Conservation (phyloP, 2,329 filamentous ascomycete genomes). For the Bipolaris cookei region DNA sequence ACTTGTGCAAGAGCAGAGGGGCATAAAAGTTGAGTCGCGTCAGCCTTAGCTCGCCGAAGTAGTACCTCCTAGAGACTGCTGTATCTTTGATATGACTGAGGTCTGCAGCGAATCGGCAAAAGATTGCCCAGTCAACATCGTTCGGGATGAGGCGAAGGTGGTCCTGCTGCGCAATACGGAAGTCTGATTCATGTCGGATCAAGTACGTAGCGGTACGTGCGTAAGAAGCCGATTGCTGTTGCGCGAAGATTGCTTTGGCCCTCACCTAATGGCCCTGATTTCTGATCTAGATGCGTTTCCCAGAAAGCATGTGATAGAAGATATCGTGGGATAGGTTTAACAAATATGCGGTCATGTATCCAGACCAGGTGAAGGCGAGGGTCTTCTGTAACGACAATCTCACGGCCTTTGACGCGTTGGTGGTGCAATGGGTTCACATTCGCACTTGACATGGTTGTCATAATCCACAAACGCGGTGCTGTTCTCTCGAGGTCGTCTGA, state of each 20-base stretch:
- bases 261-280: not conserved
- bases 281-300: constrained; percentile 3
- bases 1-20: too few species aligned
- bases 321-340: constrained; percentile 32
- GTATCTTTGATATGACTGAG: constrained; percentile 23
- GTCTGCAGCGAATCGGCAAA: constrained; percentile 17
- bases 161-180: constrained; percentile 37
- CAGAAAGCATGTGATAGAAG: constrained; percentile 27
- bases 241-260: too few species aligned
- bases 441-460: constrained; percentile 16
- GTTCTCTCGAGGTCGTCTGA: too few species aligned
- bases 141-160: constrained; percentile 29
- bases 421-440: constrained; percentile 24
- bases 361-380: constrained; percentile 28
- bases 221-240: constrained; percentile 46
- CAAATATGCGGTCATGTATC: constrained; percentile 26
- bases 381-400: constrained; percentile 26
- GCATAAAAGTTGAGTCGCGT: too few species aligned
- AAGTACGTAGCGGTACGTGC: constrained; percentile 54
- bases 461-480: too few species aligned
- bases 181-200: constrained; percentile 50
- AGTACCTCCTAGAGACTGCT: constrained; percentile 50
- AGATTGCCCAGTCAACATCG: constrained; percentile 30
- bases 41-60: constrained; percentile 55
- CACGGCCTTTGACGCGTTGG: constrained; percentile 24